Conservation (phyloP, 495 filamentous ascomycete species). For the Bacidia rubella region DNA sequence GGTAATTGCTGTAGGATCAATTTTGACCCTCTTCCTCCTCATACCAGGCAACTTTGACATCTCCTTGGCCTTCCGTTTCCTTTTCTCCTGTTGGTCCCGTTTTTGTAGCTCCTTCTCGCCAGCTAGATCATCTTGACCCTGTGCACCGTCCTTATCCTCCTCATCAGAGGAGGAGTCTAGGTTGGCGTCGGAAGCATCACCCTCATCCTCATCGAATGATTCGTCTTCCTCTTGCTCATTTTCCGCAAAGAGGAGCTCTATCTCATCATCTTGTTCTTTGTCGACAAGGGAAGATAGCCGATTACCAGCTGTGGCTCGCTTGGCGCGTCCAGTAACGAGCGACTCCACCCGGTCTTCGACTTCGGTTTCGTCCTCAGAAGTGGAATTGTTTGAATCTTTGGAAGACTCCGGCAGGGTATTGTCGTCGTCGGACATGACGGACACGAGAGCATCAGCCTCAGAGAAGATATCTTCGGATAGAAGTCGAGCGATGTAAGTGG, state of each 20-base stretch:
- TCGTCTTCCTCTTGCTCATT: slow-evolving; percentile 79
- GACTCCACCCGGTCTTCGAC: slow-evolving; percentile 40
- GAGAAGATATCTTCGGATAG: too few species aligned
- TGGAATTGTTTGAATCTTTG: slow-evolving; percentile 1
- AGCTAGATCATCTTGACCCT: slow-evolving; percentile 40
- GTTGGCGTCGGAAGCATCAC: slow-evolving; percentile 54
- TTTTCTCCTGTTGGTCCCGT: slow-evolving; percentile 38
- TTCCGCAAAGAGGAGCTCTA: slow-evolving; percentile 72
- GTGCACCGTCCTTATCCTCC: slow-evolving; percentile 58
- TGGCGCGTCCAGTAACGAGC: slow-evolving; percentile 61
- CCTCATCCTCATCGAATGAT: slow-evolving; percentile 61
- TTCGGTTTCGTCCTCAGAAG: slow-evolving; percentile 7
- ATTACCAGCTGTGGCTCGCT: slow-evolving; percentile 76
- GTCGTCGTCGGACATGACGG: slow-evolving; percentile 3
- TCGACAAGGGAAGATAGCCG: slow-evolving; percentile 69
- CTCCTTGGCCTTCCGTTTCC: slow-evolving; percentile 62
- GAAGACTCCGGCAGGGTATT: slow-evolving; percentile 2
- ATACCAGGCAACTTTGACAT: slow-evolving; percentile 35
- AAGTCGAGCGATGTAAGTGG: too few species aligned
- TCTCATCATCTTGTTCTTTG: slow-evolving; percentile 62
- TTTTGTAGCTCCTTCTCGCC: slow-evolving; percentile 55
- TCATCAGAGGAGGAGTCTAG: slow-evolving; percentile 77
- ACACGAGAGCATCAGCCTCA: too few species aligned
- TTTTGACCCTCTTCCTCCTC: slow-evolving; percentile 48
- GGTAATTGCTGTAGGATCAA: slow-evolving; percentile 38